Evolutionary conservation across 495 filamentous ascomycete genomes (phyloP).

Genomic region (Aspergillus avenaceus): DNA sequence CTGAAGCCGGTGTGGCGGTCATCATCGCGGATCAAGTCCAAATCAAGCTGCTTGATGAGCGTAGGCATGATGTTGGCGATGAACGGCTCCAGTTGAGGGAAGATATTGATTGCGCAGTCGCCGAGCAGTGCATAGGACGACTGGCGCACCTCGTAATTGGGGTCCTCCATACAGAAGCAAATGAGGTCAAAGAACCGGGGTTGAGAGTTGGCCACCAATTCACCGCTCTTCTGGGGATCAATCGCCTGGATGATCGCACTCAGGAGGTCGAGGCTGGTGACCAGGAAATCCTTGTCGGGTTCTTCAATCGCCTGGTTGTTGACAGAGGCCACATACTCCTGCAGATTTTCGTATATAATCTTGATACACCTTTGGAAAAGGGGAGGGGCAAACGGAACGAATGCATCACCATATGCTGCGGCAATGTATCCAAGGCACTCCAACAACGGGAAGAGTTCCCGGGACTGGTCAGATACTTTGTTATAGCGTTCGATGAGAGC

Average conservation of each 20-base stretch:
- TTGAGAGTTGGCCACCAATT: slow-evolving; percentile 69
- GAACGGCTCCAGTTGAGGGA: slow-evolving; percentile 72
- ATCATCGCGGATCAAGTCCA: slow-evolving; percentile 69
- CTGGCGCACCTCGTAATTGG: slow-evolving; percentile 88
- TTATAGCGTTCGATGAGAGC: slow-evolving; percentile 88
- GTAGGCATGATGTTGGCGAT: slow-evolving; percentile 70
- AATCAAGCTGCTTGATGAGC: slow-evolving; percentile 80
- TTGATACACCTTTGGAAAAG: slow-evolving; percentile 82
- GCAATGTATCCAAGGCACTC: slow-evolving; percentile 95
- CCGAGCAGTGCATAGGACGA: slow-evolving; percentile 94
- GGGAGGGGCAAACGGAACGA: slow-evolving; percentile 76
- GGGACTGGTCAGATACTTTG: slow-evolving; percentile 79
- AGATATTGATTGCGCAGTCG: slow-evolving; percentile 95
- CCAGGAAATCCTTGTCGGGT: slow-evolving; percentile 95
- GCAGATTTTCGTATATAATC: slow-evolving; percentile 87
- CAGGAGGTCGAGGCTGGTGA: slow-evolving; percentile 92
- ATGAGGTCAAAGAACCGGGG: slow-evolving; percentile 87
- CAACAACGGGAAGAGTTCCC: slow-evolving; percentile 89
- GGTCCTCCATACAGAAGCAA: slow-evolving; percentile 88
- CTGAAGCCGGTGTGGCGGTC: slow-evolving; percentile 75
- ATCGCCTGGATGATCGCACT: slow-evolving; percentile 94
- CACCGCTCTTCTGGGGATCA: slow-evolving; percentile 64
- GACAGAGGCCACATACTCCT: slow-evolving; percentile 63
- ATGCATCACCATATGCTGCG: slow-evolving; percentile 76
- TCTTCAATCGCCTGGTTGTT: slow-evolving; percentile 65